Percentiles rank a stretch among this genome's conserved stretches.
These are phyloP conservation scores for Sanghuangporus sanghuang DNA, from an alignment of 1,284 basidiomycete genomes.

Conservation along the genomic window DNA sequence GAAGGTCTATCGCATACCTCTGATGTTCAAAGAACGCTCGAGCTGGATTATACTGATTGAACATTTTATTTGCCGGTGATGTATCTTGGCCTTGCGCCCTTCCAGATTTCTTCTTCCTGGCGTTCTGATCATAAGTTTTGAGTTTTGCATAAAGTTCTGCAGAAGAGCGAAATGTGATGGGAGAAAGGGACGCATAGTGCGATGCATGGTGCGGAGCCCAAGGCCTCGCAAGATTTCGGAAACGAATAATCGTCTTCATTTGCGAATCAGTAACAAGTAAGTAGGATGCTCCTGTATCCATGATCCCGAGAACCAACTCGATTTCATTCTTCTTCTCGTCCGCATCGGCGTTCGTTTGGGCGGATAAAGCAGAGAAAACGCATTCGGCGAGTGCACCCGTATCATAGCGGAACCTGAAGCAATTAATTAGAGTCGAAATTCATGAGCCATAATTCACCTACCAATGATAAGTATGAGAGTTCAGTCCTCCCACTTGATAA, in stretches of 20 bases:
- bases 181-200: conserved; percentile 30
- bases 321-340: conserved; percentile 10
- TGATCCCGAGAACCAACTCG: conserved; percentile 27
- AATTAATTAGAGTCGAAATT: background rate
- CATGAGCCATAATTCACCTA: conserved; percentile 9
- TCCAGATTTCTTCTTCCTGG: conserved; percentile 20
- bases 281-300: conserved; percentile 29
- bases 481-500: conserved; percentile 30
- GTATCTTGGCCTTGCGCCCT: conserved; percentile 22
- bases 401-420: conserved; percentile 16
- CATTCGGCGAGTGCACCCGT: conserved; percentile 8
- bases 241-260: conserved; percentile 12
- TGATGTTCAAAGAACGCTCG: conserved; percentile 31
- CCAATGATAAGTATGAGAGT: conserved; percentile 23
- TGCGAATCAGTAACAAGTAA: conserved; percentile 25
- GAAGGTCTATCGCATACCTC: conserved; percentile 22
- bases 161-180: conserved; percentile 25
- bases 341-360: background rate
- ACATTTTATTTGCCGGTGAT: conserved; percentile 29
- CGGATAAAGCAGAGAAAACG: conserved; percentile 1
- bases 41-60: conserved; percentile 17
- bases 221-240: conserved; percentile 1
- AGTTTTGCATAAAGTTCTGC: conserved; percentile 26
- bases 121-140: conserved; percentile 20
- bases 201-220: conserved; percentile 13